Evolutionary conservation across 169 alveolate genomes (phyloP).

Genomic region (Plasmodium billcollinsi): DNA sequence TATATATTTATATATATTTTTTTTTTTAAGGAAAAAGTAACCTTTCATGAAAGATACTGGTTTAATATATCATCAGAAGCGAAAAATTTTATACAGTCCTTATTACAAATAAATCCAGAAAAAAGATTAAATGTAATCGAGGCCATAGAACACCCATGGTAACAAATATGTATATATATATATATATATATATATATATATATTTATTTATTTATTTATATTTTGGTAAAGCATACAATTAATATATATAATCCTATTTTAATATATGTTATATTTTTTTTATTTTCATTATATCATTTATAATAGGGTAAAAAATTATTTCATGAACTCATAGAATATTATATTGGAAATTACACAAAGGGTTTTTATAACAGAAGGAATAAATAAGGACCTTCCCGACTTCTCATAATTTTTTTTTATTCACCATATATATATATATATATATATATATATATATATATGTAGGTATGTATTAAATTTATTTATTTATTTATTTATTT

Average conservation of each 20-base stretch:
- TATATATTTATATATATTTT: not conserved
- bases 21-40: constrained; percentile 59
- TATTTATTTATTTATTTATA: constrained; percentile 1
- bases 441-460: no score
- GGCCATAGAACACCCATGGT: constrained; percentile 82
- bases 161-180: constrained; percentile 15
- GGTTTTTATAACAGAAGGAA: no score
- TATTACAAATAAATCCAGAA: constrained; percentile 63
- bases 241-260: not conserved
- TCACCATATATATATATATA: no score
- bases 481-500: no score
- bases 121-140: constrained; percentile 75
- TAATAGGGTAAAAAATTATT: constrained; percentile 59
- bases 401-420: no score
- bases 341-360: not conserved
- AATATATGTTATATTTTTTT: not conserved
- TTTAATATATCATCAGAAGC: constrained; percentile 75
- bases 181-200: not conserved
- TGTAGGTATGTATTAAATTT: no score
- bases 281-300: not conserved
- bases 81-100: constrained; percentile 75
- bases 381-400: no score
- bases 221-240: not conserved
- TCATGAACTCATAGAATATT: constrained; percentile 22
- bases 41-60: constrained; percentile 82